Base-by-base conservation (phyloP, 768 basidiomycete species). In the Tylopilus sp. region DNA sequence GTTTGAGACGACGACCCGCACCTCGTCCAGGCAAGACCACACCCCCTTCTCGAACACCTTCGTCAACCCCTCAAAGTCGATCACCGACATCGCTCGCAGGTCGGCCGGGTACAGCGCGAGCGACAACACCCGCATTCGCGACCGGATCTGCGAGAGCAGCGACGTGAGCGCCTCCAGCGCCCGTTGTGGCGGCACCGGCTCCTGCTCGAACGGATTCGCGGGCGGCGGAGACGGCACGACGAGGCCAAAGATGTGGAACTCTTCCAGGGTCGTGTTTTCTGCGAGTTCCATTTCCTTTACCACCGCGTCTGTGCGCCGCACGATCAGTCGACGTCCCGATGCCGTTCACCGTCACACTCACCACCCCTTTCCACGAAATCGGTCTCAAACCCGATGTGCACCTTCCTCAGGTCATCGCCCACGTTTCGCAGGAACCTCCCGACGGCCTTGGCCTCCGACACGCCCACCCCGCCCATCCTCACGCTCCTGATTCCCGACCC, bases 221-320 rank as follows among this genome's bases (percentile, higher is more conserved):
- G 50, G 65, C 7, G 69, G 63, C 37, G 65, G 68, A 26, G 69
- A 65, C 19, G 65, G 68, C 41, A 71, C 59, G 14, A 70, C 60
- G 11, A 70, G 63, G 7, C 66, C 68, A 50, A 72, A 71, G 25
- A 70, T 57, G 50, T 71, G 70, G 36, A 67, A 53, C 49, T 68
- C 70, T 45, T 60, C 60, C 25, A 70, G 56, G 40, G 48, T 54
- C 25, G 47, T 57, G 44, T 68, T 71, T 17, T 57, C 50, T 0
- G 62, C 52, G 17, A 70, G 68, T 17, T 60, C 52, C 29, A 71
- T 60, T 24, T 70, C 64, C 22, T 46, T 59, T 33, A 70, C 62
- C 36, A 71, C 42, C 9, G 44, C 50, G 48, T 62, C 68, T 70
- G 48, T 28, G 37, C 26, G 28, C 21, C 21, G 13, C 26, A 33